Conservation (phyloP, 768 basidiomycete genomes). For the Filobasidium wieringae region DNA sequence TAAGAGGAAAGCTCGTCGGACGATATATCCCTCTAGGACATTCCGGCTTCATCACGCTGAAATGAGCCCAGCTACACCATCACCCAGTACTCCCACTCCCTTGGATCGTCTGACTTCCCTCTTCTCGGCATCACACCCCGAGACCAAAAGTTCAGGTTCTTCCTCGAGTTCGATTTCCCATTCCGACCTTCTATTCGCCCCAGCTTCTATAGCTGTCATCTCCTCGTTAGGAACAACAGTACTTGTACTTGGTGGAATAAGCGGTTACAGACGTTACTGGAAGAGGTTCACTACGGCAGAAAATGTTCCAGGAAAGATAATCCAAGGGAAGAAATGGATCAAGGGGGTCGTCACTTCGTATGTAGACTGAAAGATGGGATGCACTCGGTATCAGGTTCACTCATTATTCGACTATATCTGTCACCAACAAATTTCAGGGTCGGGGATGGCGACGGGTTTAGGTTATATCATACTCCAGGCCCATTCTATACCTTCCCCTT, state of each 20-base stretch:
- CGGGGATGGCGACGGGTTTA: constrained; percentile 56
- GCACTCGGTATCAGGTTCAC: not conserved
- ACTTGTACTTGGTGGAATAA: not conserved
- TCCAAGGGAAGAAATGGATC: constrained; percentile 55
- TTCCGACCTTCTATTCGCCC: not conserved
- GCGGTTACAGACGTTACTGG: not conserved
- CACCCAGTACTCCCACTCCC: no score
- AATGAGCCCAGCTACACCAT: not conserved
- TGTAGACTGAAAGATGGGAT: not conserved
- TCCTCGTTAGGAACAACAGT: not conserved
- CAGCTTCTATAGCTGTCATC: not conserved
- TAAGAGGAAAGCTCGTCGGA: no score
- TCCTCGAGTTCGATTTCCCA: not conserved
- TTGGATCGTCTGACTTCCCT: not conserved
- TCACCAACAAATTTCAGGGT: constrained; percentile 1
- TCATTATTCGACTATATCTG: not conserved
- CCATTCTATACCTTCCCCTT: constrained; percentile 64
- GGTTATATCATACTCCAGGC: constrained; percentile 72
- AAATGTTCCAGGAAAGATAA: constrained; percentile 56
- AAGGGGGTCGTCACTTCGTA: constrained; percentile 59
- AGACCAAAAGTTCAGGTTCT: no score
- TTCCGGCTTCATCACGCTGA: no score
- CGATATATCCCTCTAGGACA: no score
- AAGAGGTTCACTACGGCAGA: constrained; percentile 52
- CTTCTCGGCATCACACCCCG: not conserved